Evolutionary conservation across 73 alveolate genomes (phyloP).

Genomic region (Paramecium pentaurelia): DNA sequence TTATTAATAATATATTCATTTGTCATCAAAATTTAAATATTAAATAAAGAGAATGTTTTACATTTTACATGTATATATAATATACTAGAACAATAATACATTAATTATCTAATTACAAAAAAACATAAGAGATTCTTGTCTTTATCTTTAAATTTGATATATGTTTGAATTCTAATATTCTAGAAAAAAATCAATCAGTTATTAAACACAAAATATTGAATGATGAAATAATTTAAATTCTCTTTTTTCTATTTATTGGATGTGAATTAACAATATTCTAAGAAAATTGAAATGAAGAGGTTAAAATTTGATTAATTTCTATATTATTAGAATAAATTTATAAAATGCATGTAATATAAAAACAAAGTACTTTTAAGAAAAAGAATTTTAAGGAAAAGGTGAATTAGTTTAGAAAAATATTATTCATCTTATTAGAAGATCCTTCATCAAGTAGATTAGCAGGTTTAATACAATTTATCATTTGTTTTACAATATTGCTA

Average conservation of each 20-base stretch:
- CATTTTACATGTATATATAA: too few species aligned
- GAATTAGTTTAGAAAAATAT: not conserved
- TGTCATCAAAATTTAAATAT: not conserved
- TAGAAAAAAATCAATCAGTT: not conserved
- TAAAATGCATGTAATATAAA: not conserved
- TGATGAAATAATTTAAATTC: not conserved
- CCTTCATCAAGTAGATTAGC: constrained; percentile 24
- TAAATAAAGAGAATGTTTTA: not conserved
- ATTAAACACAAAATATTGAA: not conserved
- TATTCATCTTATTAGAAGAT: not conserved
- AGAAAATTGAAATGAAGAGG: not conserved
- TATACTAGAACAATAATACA: too few species aligned
- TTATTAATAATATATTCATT: not conserved
- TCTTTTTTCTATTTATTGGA: not conserved
- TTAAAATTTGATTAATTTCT: not conserved
- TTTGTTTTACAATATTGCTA: not conserved
- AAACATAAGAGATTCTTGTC: not conserved
- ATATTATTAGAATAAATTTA: not conserved
- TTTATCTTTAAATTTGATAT: not conserved
- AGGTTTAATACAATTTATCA: not conserved
- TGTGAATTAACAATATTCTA: not conserved
- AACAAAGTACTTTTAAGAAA: not conserved
- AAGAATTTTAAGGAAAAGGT: not conserved
- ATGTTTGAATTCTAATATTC: not conserved
- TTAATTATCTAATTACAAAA: too few species aligned